Evolutionary conservation across 2,329 filamentous ascomycete genomes (phyloP).

Genomic region (Paracamarosporium sp.): DNA sequence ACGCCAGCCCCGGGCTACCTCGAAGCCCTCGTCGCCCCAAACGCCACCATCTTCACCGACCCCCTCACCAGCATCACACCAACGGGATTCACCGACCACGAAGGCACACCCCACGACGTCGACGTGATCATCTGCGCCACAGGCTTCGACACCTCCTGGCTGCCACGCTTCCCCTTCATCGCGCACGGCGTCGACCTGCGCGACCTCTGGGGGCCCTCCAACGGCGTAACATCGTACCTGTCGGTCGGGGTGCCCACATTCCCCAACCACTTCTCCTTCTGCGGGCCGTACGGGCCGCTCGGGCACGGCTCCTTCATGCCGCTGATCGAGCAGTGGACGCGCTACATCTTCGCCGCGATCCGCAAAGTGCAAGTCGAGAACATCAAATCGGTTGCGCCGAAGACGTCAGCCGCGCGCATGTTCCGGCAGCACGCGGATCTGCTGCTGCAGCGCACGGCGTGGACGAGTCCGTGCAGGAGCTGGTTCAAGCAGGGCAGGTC

Average conservation of each 20-base stretch:
- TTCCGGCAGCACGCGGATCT: constrained; percentile 32
- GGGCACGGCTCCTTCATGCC: constrained; percentile 33
- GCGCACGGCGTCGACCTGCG: not conserved
- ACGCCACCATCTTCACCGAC: not conserved
- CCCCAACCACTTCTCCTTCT: constrained; percentile 54
- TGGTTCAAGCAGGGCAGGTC: constrained; percentile 33
- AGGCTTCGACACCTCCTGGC: not conserved
- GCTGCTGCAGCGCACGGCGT: constrained; percentile 31
- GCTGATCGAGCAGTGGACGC: constrained; percentile 31
- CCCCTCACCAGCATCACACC: not conserved
- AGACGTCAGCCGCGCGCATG: constrained; percentile 12
- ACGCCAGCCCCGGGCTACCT: not conserved
- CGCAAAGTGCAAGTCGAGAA: constrained; percentile 31
- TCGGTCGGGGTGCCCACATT: constrained; percentile 49
- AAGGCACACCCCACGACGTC: not conserved
- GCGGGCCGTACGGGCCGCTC: constrained; percentile 39
- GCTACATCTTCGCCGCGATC: constrained; percentile 29
- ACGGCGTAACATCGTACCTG: constrained; percentile 39
- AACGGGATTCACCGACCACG: not conserved
- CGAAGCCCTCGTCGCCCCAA: not conserved
- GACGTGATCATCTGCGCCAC: constrained; percentile 7
- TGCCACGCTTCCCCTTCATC: constrained; percentile 2
- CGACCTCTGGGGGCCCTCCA: not conserved
- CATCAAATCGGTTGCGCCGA: constrained; percentile 29
- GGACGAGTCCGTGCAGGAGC: constrained; percentile 28